Conservation (phyloP, 23 red algal species). For the Agarophyton chilense region DNA sequence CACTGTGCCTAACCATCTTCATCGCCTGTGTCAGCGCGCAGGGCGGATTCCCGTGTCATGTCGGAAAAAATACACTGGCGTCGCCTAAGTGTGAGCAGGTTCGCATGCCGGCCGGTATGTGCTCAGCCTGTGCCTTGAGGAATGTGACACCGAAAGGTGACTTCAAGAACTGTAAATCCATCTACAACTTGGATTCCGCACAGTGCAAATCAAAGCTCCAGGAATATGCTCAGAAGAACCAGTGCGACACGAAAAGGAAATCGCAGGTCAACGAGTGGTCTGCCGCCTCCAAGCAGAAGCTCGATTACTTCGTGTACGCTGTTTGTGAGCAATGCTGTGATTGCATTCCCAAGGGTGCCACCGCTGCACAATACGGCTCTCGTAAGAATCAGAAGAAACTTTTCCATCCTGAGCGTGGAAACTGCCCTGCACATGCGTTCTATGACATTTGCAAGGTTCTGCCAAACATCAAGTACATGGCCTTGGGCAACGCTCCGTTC, state of each 20-base stretch:
- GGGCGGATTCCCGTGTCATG: conserved; percentile 36
- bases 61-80: background rate
- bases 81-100: conserved; percentile 17
- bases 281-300: background rate
- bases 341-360: conserved; percentile 50
- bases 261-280: conserved; percentile 24
- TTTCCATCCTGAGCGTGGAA: conserved; percentile 36
- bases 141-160: background rate
- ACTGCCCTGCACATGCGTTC: conserved; percentile 35
- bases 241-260: conserved; percentile 27
- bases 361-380: background rate
- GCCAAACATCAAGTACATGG: conserved; percentile 47
- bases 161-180: conserved; percentile 59
- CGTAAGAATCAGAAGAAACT: conserved; percentile 12
- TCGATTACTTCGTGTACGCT: conserved; percentile 64
- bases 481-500: background rate
- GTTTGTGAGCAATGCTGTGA: conserved; percentile 69
- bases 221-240: conserved; percentile 36
- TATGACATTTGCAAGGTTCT: conserved; percentile 57
- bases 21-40: background rate
- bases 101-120: conserved; percentile 37
- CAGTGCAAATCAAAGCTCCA: conserved; percentile 38
- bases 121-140: conserved; percentile 13
- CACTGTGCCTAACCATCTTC: background rate
- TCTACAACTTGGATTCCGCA: conserved; percentile 28